Base-by-base conservation (phyloP, 2,329 filamentous ascomycete species). In the Aspergillus jensenii region DNA sequence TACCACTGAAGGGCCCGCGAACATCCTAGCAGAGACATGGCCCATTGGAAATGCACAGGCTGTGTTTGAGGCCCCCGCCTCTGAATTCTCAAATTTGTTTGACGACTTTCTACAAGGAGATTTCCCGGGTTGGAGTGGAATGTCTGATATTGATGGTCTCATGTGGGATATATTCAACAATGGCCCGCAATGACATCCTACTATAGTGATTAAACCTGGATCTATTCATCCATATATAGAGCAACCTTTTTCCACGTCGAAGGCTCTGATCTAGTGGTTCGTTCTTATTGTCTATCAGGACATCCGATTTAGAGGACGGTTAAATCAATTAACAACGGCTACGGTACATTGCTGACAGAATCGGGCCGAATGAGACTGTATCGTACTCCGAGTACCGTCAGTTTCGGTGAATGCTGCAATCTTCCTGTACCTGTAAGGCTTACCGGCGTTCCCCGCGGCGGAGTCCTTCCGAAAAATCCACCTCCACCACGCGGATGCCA, bases 141-240 rank as follows among this genome's bases (percentile, higher is more conserved):
- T 64, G 41, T 63, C 67, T 6, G 67, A 72, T 48, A 68, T 72
- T 44, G 70, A 71, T 52, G 64, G 62, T 37, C 59, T 71, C 8
- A 68, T 72, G 62, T 68, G 67, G 60, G 68, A 70, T 23, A 52
- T 71, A 4, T 67, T 71, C 48, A 61, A 56, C 17, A 55, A 17
- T 35, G n/a, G 23, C 25, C 25, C 33, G 19, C 41, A 27, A 17
- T 56, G 19, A 51, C 7, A n/a, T 37, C 12, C 35, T 37, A 11
- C 27, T n/a, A 4, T n/a, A n/a, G 35, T 15, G 5, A 21, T 37
- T 37, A n/a, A 27, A 33, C 8, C 8, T 31, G 17, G 12, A 49
- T 3, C 33, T 35, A 19, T 2, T n/a, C n/a, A 15, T 25, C 23
- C 23, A 25, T 1, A 6, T 7, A 25, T 25, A 6, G 2, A 25